These are phyloP conservation scores for Lecanicillium sp. DNA, from an alignment of 2,329 filamentous ascomycete genomes.

Conservation along the genomic window DNA sequence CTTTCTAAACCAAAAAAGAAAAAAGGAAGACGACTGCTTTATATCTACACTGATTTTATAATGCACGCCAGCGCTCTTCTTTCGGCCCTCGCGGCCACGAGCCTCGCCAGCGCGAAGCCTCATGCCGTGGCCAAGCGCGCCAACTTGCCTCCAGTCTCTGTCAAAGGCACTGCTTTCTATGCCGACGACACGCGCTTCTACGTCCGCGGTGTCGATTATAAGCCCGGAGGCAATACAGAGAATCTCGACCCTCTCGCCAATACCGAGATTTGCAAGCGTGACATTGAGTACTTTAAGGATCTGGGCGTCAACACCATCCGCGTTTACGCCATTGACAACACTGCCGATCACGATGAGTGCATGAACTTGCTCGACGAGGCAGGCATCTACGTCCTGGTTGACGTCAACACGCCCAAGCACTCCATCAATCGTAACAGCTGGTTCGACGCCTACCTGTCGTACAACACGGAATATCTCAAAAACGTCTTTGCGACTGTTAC, in stretches of 20 bases:
- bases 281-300: slow-evolving; percentile 74
- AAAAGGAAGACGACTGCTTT: too few species aligned
- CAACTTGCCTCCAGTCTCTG: too few species aligned
- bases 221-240: slow-evolving; percentile 49
- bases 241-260: slow-evolving; percentile 71
- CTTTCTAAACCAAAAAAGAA: too few species aligned
- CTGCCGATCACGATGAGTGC: slow-evolving; percentile 69
- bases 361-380: slow-evolving; percentile 75
- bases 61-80: too few species aligned
- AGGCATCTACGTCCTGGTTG: slow-evolving; percentile 85
- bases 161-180: slow-evolving; percentile 45
- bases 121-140: too few species aligned
- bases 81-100: too few species aligned
- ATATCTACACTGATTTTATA: too few species aligned
- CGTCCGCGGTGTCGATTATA: slow-evolving; percentile 53
- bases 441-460: slow-evolving; percentile 58
- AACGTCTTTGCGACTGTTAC: slow-evolving; percentile 83
- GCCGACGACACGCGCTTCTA: slow-evolving; percentile 46
- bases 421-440: slow-evolving; percentile 70
- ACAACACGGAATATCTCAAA: slow-evolving; percentile 80
- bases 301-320: slow-evolving; percentile 86
- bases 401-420: slow-evolving; percentile 85
- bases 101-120: too few species aligned
- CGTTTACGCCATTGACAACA: slow-evolving; percentile 90
- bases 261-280: slow-evolving; percentile 60